Conservation (phyloP, 2,329 filamentous ascomycete species). For the Cercospora beticola region DNA sequence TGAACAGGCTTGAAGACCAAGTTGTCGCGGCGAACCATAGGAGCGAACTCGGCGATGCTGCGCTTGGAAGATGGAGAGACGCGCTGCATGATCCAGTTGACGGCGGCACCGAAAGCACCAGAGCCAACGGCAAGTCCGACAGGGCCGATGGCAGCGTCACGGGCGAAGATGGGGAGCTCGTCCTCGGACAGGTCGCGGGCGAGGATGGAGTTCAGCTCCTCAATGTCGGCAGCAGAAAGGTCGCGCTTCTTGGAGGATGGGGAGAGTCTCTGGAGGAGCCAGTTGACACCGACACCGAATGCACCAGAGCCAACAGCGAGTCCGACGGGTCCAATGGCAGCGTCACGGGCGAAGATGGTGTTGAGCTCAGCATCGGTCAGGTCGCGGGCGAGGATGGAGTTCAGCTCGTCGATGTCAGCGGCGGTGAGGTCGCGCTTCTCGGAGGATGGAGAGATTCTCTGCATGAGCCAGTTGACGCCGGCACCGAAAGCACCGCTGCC, state of each 20-base stretch:
- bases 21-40: neutral
- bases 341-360: neutral
- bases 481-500: neutral
- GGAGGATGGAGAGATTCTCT: neutral
- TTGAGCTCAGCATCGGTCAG: neutral
- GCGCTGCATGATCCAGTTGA: neutral
- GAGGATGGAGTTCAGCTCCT: neutral
- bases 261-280: too few relatives aligned
- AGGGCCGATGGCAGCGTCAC: neutral
- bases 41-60: neutral
- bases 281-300: too few relatives aligned
- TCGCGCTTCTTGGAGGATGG: neutral
- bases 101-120: neutral
- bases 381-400: neutral
- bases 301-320: too few relatives aligned
- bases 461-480: neutral
- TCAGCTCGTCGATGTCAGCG: neutral
- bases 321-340: neutral
- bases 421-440: neutral
- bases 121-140: neutral
- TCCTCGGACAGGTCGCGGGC: neutral
- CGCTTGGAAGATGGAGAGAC: neutral
- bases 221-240: neutral
- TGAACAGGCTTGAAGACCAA: neutral
- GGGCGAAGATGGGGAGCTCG: too few relatives aligned